Conservation (phyloP, 2,329 filamentous ascomycete species). For the Corynespora cassiicola region DNA sequence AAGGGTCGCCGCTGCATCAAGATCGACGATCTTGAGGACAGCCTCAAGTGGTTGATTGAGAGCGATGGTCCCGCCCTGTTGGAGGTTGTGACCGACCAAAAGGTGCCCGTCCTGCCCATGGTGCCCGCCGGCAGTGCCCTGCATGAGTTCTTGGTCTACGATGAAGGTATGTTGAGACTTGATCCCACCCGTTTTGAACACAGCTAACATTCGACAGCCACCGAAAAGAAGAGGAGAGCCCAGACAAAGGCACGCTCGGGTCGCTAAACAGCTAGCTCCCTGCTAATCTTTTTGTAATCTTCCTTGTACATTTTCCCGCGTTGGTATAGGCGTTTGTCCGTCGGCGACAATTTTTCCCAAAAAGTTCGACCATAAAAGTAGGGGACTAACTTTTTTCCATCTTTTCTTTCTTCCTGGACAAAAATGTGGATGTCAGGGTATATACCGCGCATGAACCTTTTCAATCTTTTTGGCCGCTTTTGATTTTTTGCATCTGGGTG, state of each 20-base stretch:
- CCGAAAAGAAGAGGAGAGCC: slow-evolving; percentile 27
- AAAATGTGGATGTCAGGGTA: too few relatives aligned
- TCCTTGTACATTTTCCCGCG: slow-evolving; percentile 2
- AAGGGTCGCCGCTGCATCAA: slow-evolving; percentile 75
- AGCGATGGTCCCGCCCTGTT: slow-evolving; percentile 90
- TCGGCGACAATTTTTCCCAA: too few relatives aligned
- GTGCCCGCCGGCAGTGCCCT: slow-evolving; percentile 86
- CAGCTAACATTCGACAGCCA: slow-evolving; percentile 43
- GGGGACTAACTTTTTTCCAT: too few relatives aligned
- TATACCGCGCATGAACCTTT: too few relatives aligned
- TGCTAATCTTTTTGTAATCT: not conserved
- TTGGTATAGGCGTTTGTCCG: too few relatives aligned
- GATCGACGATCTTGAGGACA: slow-evolving; percentile 77
- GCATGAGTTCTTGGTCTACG: slow-evolving; percentile 92
- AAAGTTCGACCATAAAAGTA: too few relatives aligned
- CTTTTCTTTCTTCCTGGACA: too few relatives aligned
- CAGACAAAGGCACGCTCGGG: slow-evolving; percentile 36
- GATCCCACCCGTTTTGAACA: not conserved
- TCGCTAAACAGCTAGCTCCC: slow-evolving; percentile 27
- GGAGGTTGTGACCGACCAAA: slow-evolving; percentile 87
- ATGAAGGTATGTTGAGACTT: slow-evolving; percentile 66
- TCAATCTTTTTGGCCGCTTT: too few relatives aligned
- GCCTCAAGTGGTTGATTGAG: slow-evolving; percentile 83
- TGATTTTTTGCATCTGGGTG: too few relatives aligned
- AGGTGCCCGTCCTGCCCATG: slow-evolving; percentile 97